These are phyloP conservation scores for Drechslerella dactyloides DNA, from an alignment of 2,329 filamentous ascomycete species.

Conservation along the genomic window DNA sequence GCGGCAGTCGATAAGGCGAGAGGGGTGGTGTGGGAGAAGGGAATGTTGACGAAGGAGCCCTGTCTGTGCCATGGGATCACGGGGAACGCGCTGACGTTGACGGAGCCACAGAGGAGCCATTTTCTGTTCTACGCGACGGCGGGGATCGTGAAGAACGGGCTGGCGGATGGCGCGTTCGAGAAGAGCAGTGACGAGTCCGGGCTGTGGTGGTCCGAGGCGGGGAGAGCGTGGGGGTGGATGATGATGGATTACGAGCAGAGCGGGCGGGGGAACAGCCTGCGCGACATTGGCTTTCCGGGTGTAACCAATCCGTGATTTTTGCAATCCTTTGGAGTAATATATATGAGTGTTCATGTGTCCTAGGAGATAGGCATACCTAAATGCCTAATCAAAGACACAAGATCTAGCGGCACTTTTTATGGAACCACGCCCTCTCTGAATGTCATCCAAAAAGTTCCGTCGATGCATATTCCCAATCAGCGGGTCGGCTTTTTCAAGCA, in stretches of 20 bases:
- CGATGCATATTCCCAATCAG: too few species aligned
- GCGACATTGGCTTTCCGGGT: constrained; percentile 44
- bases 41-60: constrained; percentile 69
- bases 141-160: constrained; percentile 65
- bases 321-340: too few species aligned
- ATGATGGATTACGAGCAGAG: constrained; percentile 52
- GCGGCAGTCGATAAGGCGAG: constrained; percentile 63
- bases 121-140: constrained; percentile 67
- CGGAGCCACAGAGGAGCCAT: constrained; percentile 61
- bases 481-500: too few species aligned
- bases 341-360: too few species aligned
- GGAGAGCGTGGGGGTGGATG: constrained; percentile 62
- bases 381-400: too few species aligned
- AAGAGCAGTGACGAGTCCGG: constrained; percentile 62
- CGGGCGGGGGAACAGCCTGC: constrained; percentile 29
- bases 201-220: constrained; percentile 63
- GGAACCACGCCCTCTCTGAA: too few species aligned
- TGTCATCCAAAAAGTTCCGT: too few species aligned
- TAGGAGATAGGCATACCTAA: too few species aligned
- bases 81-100: constrained; percentile 66
- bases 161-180: constrained; percentile 63
- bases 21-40: constrained; percentile 65
- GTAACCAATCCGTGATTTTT: constrained; percentile 36
- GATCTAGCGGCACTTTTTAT: too few species aligned
- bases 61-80: constrained; percentile 71